Evolutionary conservation across 2,329 filamentous ascomycete genomes (phyloP), one percentile per base, ranked within the genome.

Genomic region (Alternaria incomplexa): DNA sequence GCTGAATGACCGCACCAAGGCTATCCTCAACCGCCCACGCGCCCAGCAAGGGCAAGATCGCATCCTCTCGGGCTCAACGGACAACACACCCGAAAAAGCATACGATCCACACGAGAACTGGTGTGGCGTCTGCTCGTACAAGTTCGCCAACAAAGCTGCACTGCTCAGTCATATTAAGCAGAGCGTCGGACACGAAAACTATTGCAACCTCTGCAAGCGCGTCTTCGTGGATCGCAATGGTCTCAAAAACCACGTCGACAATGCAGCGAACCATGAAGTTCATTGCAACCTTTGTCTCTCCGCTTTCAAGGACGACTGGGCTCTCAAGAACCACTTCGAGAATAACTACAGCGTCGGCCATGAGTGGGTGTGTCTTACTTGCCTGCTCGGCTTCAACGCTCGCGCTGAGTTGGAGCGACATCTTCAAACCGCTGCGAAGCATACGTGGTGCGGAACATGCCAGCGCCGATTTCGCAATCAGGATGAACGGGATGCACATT

Each of bases 191-290:
- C 77, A 79, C 58, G 61, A 70, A 25, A 60, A 78, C 61, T 79
- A 77, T 59, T 79, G 77, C 63, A 78, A 77, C 50, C 72, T 79
- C 6, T 79, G 77, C 69, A 73, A 71, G 55, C 73, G 75, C 26
- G 69, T 78, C 0, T 79, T 79, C 55, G 73, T 74, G 23, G 76
- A 79, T 26, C 65, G 74, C 10, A 78, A 78, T 40, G 75, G 75
- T 8, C 64, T 79, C 22, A 70, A 76, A 60, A 79, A 78, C 43
- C 77, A 79, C 47, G 66, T 79, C 26, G 74, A 78, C 22, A 70
- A 77, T 59, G 65, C 76, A 6, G 30, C 36, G 9, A 72, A 68
- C 8, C 77, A 79, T 51, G 69, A 73, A 1, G 61, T 68, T 3
- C 70, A 66, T 58, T 79, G 77, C 67, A 79, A 78, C 23, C 54